These are phyloP conservation scores for Chlamydomonas sphaeroides DNA, from an alignment of 139 green algal species.

Conservation along the genomic window DNA sequence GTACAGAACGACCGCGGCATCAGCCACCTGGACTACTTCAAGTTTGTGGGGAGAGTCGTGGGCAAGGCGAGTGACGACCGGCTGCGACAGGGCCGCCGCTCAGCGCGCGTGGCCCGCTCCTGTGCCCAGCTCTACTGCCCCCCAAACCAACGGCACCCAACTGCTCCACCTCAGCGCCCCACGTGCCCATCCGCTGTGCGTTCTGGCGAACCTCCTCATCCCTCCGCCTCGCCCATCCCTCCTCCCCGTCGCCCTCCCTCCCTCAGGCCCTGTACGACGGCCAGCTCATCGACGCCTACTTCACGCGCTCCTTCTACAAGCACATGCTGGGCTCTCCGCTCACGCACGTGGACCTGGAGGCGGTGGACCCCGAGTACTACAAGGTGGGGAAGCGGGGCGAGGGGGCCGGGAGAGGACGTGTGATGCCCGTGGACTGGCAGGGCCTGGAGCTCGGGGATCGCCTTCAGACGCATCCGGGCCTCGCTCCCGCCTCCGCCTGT, in stretches of 20 bases:
- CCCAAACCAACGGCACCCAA: no score
- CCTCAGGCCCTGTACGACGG: conserved; percentile 95
- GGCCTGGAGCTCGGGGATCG: no score
- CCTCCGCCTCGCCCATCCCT: neutral
- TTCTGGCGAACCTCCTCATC: neutral
- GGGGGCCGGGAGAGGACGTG: no score
- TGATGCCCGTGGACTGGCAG: no score
- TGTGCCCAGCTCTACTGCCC: no score
- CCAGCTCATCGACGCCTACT: conserved; percentile 94
- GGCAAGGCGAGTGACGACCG: conserved; percentile 81
- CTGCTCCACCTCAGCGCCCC: neutral
- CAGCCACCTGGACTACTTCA: conserved; percentile 97
- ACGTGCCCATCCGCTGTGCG: neutral
- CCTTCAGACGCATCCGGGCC: no score
- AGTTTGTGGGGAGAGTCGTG: conserved; percentile 82
- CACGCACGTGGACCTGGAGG: conserved; percentile 96
- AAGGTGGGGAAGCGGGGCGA: conserved; percentile 50
- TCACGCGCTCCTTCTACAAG: conserved; percentile 99
- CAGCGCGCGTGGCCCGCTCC: no score
- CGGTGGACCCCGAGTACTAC: conserved; percentile 96
- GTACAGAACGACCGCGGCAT: conserved; percentile 90
- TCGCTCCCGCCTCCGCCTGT: no score
- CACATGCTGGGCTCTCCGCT: conserved; percentile 93
- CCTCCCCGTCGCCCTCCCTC: no score
- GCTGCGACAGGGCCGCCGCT: no score